Evolutionary conservation across 495 filamentous ascomycete genomes (phyloP).

Genomic region (Hyaloscypha hepaticicola): DNA sequence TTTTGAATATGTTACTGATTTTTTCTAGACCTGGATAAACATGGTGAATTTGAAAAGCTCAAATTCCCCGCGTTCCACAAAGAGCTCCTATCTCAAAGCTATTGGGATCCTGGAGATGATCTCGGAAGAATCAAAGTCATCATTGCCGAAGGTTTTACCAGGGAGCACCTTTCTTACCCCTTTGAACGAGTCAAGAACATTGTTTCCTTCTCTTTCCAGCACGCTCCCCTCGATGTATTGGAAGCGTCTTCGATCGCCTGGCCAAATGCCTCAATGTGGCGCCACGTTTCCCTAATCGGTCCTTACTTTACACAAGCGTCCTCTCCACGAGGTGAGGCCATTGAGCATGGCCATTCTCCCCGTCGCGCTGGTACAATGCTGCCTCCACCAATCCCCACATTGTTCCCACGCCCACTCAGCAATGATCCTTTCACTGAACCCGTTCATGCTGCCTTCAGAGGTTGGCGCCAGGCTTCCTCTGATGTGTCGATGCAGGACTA

Average conservation of each 20-base stretch:
- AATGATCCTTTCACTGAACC: conserved; percentile 42
- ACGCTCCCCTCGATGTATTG: conserved; percentile 78
- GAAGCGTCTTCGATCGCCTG: conserved; percentile 77
- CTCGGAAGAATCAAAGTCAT: conserved; percentile 75
- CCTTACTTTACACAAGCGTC: conserved; percentile 39
- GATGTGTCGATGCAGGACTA: conserved; percentile 58
- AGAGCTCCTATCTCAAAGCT: conserved; percentile 66
- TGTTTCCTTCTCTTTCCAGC: conserved; percentile 80
- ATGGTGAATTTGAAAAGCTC: conserved; percentile 60
- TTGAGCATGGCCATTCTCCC: conserved; percentile 54
- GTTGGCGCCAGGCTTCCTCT: conserved; percentile 41
- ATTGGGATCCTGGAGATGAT: conserved; percentile 71
- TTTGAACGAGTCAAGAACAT: conserved; percentile 74
- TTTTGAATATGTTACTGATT: conserved; percentile 13
- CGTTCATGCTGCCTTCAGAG: conserved; percentile 32
- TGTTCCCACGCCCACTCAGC: conserved; percentile 30
- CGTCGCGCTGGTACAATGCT: conserved; percentile 33
- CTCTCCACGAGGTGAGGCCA: conserved; percentile 36
- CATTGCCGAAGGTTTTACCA: conserved; percentile 69
- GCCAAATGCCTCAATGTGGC: conserved; percentile 77
- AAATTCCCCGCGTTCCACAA: conserved; percentile 73
- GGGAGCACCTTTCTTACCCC: conserved; percentile 47
- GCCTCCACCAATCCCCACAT: background rate
- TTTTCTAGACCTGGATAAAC: conserved; percentile 57
- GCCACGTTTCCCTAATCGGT: conserved; percentile 40